Evolutionary conservation across 179 eudicot genomes (phyloP).

Genomic region (Beta corolliflora): DNA sequence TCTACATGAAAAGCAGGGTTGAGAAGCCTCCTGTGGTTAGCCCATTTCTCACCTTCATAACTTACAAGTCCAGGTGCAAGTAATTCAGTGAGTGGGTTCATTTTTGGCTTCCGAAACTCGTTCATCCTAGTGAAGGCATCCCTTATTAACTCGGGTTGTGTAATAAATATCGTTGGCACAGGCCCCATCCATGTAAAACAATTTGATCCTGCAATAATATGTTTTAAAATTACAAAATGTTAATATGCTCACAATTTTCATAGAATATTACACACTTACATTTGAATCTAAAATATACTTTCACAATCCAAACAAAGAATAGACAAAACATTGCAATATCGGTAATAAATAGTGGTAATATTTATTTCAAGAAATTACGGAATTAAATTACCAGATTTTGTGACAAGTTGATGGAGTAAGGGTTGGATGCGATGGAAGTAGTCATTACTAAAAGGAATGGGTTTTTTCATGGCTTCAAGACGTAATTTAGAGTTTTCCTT

Average conservation of each 20-base stretch:
- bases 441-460: slow-evolving; percentile 26
- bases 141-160: slow-evolving; percentile 24
- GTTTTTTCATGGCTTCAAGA: not conserved
- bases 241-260: too few species aligned
- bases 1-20: slow-evolving; percentile 26
- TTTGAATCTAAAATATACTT: too few species aligned
- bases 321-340: too few species aligned
- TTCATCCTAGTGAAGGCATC: slow-evolving; percentile 20
- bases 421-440: slow-evolving; percentile 22
- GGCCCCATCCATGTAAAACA: slow-evolving; percentile 27
- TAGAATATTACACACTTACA: too few species aligned
- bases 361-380: too few species aligned
- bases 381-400: slow-evolving; percentile 12
- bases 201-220: not conserved
- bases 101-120: slow-evolving; percentile 21
- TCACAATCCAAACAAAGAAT: too few species aligned
- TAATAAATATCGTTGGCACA: slow-evolving; percentile 16
- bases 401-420: slow-evolving; percentile 16
- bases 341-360: too few species aligned
- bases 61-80: slow-evolving; percentile 22
- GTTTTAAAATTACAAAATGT: too few species aligned
- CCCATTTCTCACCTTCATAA: slow-evolving; percentile 33
- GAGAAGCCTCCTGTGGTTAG: slow-evolving; percentile 23
- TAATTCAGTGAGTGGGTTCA: not conserved
- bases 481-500: slow-evolving; percentile 17